A percentile compares a stretch with the other conserved stretches of the same genome.
These are phyloP conservation scores for Fusarium stilboides DNA, from an alignment of 2,329 filamentous ascomycete species.

Conservation along the genomic window DNA sequence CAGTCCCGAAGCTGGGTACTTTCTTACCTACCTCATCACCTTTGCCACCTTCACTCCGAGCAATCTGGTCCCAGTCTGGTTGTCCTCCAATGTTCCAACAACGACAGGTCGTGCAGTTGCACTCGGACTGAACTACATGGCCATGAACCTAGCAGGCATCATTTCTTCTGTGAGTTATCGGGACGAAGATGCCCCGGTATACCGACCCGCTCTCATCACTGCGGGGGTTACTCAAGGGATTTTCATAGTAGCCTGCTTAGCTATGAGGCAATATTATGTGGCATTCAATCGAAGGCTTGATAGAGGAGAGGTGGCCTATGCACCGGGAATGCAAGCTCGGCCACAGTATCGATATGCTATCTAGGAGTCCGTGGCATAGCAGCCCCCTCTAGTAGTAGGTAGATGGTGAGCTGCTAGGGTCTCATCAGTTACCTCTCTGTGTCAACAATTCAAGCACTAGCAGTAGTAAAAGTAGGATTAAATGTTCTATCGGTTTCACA, in stretches of 20 bases:
- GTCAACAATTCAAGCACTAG: too few species aligned
- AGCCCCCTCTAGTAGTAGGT: background rate
- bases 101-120: background rate
- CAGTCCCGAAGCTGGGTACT: background rate
- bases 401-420: background rate
- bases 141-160: background rate
- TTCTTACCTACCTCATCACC: background rate
- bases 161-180: background rate
- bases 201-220: background rate
- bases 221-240: background rate
- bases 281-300: background rate
- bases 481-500: too few species aligned
- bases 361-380: background rate
- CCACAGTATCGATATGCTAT: conserved; percentile 2
- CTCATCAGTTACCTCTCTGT: too few species aligned
- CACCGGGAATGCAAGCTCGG: background rate
- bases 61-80: background rate
- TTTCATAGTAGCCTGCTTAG: background rate
- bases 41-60: background rate
- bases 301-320: background rate
- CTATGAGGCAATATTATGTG: background rate
- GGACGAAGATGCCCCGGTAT: background rate
- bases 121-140: background rate
- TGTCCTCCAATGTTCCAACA: background rate
- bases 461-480: too few species aligned